Conservation (phyloP, 2,329 filamentous ascomycete species). For the Teratosphaeria pseudoeucalypti region DNA sequence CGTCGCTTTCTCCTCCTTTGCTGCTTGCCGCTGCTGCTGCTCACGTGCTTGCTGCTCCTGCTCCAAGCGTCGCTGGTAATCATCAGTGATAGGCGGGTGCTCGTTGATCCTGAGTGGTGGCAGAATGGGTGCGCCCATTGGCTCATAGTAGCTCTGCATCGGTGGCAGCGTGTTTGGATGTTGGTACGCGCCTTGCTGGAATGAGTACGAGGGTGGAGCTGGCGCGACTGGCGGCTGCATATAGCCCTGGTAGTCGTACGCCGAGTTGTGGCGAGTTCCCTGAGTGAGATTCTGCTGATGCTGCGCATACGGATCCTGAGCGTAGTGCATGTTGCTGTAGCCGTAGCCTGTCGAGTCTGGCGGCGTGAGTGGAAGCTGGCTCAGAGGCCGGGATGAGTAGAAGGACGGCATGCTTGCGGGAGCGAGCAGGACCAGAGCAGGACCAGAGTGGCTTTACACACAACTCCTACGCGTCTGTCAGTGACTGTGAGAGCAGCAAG, state of each 20-base stretch:
- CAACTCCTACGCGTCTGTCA: neutral
- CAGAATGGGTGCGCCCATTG: slow-evolving; percentile 34
- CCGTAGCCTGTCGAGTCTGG: slow-evolving; percentile 37
- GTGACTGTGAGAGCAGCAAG: neutral
- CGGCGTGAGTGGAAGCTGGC: slow-evolving; percentile 37
- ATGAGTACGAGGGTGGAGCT: slow-evolving; percentile 21
- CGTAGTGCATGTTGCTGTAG: slow-evolving; percentile 33
- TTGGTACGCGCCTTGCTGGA: slow-evolving; percentile 20
- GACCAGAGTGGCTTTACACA: slow-evolving; percentile 14
- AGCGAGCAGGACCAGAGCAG: slow-evolving; percentile 30
- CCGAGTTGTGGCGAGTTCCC: slow-evolving; percentile 30
- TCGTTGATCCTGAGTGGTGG: slow-evolving; percentile 38
- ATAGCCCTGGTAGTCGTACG: slow-evolving; percentile 38
- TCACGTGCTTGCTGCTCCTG: slow-evolving; percentile 28
- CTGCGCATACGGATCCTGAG: slow-evolving; percentile 33
- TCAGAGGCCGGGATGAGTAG: slow-evolving; percentile 33
- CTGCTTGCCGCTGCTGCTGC: slow-evolving; percentile 30
- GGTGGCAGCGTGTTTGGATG: slow-evolving; percentile 23
- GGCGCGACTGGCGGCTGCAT: slow-evolving; percentile 28
- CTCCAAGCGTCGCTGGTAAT: slow-evolving; percentile 28
- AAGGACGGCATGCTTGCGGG: slow-evolving; percentile 41
- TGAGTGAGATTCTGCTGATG: slow-evolving; percentile 25
- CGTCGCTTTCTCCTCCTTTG: slow-evolving; percentile 55
- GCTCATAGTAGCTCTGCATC: slow-evolving; percentile 33
- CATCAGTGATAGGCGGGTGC: slow-evolving; percentile 27